Base-by-base conservation (phyloP, 495 filamentous ascomycete genomes). In the Tetracladium marchalianum region DNA sequence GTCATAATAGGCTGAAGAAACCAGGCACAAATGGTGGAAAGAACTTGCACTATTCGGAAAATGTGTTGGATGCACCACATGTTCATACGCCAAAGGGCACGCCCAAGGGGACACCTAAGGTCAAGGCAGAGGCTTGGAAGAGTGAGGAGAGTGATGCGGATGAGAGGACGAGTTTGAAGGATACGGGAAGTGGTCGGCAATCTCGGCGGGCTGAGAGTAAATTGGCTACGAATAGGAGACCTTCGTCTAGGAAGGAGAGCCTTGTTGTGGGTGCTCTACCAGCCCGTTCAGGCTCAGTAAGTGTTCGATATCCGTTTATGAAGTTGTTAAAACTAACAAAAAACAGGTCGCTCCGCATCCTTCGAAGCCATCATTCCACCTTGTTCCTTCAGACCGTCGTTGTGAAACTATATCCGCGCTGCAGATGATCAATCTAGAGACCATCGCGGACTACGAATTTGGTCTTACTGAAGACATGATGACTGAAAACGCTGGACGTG, bases 21-120 rank as follows among this genome's bases (percentile, higher is more conserved):
- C 80, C 84, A 6, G 84, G 85, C 5, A 92, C 85, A 1, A 78
- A 79, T 24, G 84, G 82, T 1, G 88, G 87, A 11, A 94, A 93
- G 71, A 96, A 96, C 54, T 66, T 95, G 18, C 87, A 93, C 61
- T 81, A 89, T 57, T 83, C 83, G 0, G 90, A 97, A 59, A 96
- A 94, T 53, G 90, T 97, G 18, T 79, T 97, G 5, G 83, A 84
- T 54, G 66, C 17, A 24, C 22, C 22, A 3, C 22, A 27, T 7
- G 22, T 27, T 27, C 22, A 27, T 27, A 27, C 22, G 3, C 22
- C 22, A 27, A 47, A 53, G 39, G 47, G 57, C 33, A 59, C 12
- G 35, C 51, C 51, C 49, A 61, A 50, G 54, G 63, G 35, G 41
- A 55, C 17, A 57, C 47, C 51, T 22, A 72, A 66, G 47, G 58